These are phyloP conservation scores for Ormosia emarginata DNA, from an alignment of 306 rosid species.

Conservation along the genomic window DNA sequence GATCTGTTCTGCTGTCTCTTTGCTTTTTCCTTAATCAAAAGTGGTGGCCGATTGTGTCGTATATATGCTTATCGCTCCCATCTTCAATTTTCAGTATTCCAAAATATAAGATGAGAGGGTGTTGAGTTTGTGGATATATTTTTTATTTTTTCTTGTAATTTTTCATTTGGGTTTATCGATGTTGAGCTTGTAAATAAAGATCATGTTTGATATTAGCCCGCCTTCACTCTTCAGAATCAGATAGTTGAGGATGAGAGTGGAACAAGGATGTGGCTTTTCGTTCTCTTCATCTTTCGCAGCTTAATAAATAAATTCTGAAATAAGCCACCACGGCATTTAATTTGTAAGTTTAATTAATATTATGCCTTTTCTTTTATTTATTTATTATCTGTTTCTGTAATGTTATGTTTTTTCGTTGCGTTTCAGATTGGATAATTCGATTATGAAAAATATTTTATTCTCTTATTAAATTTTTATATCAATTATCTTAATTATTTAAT, in stretches of 20 bases:
- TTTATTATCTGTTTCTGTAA: not conserved
- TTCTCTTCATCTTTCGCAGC: not conserved
- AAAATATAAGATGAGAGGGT: constrained; percentile 15
- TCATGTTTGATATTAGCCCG: not conserved
- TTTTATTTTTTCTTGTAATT: not conserved
- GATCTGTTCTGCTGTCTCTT: not conserved
- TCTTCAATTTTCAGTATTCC: not conserved
- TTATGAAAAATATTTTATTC: no score
- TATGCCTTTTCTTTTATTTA: no score
- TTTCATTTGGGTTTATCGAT: not conserved
- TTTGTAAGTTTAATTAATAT: not conserved
- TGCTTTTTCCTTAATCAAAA: not conserved
- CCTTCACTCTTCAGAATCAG: not conserved
- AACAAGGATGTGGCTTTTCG: not conserved
- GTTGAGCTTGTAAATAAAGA: constrained; percentile 19
- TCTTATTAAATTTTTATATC: no score
- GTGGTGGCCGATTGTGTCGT: not conserved
- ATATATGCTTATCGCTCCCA: not conserved
- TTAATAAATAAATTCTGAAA: not conserved
- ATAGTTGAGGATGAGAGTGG: not conserved
- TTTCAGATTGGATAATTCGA: not conserved
- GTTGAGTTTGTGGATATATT: not conserved
- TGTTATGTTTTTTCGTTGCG: not conserved
- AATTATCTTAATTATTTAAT: no score
- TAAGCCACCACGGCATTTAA: not conserved